Conservation (phyloP, 352 stramenopile species). For the Phytophthora europaea region DNA sequence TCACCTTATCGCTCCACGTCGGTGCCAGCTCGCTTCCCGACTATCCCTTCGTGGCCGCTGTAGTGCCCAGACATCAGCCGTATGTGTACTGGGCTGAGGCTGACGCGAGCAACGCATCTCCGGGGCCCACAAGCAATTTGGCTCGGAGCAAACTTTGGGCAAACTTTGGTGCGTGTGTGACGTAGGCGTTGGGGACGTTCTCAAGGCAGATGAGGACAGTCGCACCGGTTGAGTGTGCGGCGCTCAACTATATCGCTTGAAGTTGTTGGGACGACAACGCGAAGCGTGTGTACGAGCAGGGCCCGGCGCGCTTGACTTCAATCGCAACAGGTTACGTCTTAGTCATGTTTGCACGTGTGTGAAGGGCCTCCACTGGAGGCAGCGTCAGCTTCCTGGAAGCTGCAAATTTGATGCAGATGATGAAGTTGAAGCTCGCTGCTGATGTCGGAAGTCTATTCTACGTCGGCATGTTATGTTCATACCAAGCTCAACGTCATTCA, state of each 20-base stretch:
- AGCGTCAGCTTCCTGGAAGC: too few relatives aligned
- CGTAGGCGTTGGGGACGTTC: constrained; percentile 22
- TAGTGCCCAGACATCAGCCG: constrained; percentile 9
- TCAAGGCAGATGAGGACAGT: constrained; percentile 28
- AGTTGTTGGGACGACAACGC: constrained; percentile 16
- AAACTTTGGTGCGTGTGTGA: constrained; percentile 38
- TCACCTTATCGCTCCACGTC: constrained; percentile 20
- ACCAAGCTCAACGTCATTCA: too few relatives aligned
- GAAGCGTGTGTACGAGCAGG: constrained; percentile 23
- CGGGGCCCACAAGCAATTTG: neutral
- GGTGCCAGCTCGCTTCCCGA: constrained; percentile 14
- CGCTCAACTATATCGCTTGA: constrained; percentile 24
- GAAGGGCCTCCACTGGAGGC: too few relatives aligned
- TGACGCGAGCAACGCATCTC: constrained; percentile 25
- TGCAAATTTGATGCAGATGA: too few relatives aligned
- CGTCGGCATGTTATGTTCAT: too few relatives aligned
- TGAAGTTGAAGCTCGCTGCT: too few relatives aligned
- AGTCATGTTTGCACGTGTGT: neutral
- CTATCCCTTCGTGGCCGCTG: constrained; percentile 8
- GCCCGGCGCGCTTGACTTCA: neutral
- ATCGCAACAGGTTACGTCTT: neutral
- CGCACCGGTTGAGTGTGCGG: constrained; percentile 16
- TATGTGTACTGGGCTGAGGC: neutral
- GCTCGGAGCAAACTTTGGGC: constrained; percentile 30
- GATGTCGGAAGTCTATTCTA: too few relatives aligned